A percentile compares a stretch with the other conserved stretches of the same genome.
Conservation (phyloP, 306 rosid genomes). For the Pterocarpus macrocarpus region DNA sequence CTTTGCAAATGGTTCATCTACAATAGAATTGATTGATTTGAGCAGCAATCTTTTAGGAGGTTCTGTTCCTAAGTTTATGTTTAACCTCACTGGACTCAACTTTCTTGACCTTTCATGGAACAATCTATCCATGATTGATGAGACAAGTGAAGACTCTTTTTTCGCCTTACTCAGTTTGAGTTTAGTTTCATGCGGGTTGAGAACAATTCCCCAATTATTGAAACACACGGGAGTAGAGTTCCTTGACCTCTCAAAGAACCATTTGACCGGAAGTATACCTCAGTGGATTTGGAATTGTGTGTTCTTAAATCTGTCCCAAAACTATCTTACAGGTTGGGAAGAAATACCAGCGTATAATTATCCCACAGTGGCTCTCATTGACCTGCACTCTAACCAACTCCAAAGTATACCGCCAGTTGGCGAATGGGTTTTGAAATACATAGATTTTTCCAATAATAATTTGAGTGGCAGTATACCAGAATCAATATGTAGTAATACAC, state of each 20-base stretch:
- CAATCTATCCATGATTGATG: not conserved
- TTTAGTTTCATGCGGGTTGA: constrained; percentile 44
- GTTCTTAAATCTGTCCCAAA: not conserved
- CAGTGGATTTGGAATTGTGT: constrained; percentile 43
- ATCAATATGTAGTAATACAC: not conserved
- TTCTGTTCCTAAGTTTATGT: not conserved
- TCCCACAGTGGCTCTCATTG: not conserved
- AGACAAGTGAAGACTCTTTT: not conserved
- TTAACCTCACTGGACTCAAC: not conserved
- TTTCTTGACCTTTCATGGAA: not conserved
- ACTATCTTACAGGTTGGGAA: not conserved
- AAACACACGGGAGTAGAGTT: not conserved
- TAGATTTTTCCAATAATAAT: constrained; percentile 17
- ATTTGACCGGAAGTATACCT: constrained; percentile 40
- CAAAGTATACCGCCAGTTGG: not conserved
- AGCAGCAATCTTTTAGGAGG: not conserved
- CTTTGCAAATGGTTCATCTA: not conserved
- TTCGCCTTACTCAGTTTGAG: not conserved
- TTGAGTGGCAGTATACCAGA: not conserved
- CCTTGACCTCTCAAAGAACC: constrained; percentile 13
- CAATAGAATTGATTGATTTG: not conserved
- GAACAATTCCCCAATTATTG: constrained; percentile 35
- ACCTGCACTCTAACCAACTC: constrained; percentile 9
- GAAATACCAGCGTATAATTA: not conserved
- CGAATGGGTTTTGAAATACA: not conserved